Evolutionary conservation across 2,329 filamentous ascomycete genomes (phyloP), one percentile per base, ranked within the genome.

Genomic region (Xylariaceae sp.): DNA sequence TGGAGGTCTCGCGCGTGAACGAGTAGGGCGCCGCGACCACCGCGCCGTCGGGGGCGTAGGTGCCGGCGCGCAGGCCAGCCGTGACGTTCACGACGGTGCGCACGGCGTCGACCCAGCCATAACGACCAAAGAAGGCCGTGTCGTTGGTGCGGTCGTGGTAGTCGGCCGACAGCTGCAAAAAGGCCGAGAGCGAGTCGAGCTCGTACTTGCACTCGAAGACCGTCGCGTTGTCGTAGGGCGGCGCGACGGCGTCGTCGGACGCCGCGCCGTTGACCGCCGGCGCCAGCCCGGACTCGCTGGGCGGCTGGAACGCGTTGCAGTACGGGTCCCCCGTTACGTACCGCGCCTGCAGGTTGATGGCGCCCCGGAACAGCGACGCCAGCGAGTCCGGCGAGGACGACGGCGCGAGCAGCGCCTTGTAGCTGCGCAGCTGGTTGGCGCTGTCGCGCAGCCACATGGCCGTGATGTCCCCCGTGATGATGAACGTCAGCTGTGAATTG

Each of bases 231-330:
- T 82, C 78, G 44, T 84, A 80, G 18, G 68, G 60, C 0, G 87
- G 84, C 65, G 41, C 75, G 60, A 66, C 60, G 50, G 59, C 48
- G 55, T 85, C 82, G n/a, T 71, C 70, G 32, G 72, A 74, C 32
- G 70, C 70, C 10, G 70, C 73, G 3, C 66, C 58, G 49, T 82
- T 82, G 7, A 60, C 49, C 2, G 68, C 60, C 1, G 81, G 73
- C 2, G 60, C 52, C 10, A 90, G 65, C 14, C 75, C 72, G 35
- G 84, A 85, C 33, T 88, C 85, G 3, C 75, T 67, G 0, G 90
- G 90, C 0, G 90, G 85, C 54, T 94, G 89, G 61, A 95, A 96
- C 23, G 89, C 85, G 59, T 95, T 94, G 69, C 90, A 96, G 63
- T 89, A 90, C 1, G 90, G 89, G 6, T 72, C 70, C 9, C 70